Evolutionary conservation across 768 basidiomycete genomes (phyloP).

Genomic region (Lentinula boryana): DNA sequence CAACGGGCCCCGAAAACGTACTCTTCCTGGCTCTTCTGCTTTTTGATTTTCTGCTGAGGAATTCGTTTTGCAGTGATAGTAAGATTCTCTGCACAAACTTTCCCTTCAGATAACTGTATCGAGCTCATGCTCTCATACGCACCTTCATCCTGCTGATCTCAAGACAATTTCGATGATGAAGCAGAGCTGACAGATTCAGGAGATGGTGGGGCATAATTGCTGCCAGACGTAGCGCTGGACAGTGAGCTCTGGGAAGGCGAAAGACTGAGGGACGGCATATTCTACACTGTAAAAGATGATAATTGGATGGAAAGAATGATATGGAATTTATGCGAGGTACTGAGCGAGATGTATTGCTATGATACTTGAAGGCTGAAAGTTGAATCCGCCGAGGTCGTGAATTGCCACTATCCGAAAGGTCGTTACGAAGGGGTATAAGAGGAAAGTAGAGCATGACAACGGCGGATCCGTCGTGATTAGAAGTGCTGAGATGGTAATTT

Average conservation of each 20-base stretch:
- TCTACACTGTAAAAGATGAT: neutral
- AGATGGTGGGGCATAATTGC: conserved; percentile 29
- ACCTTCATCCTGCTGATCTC: conserved; percentile 56
- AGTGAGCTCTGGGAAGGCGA: conserved; percentile 28
- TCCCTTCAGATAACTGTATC: conserved; percentile 5
- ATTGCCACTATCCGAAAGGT: conserved; percentile 33
- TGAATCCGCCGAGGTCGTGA: conserved; percentile 48
- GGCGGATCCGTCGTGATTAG: conserved; percentile 34
- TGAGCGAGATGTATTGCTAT: conserved; percentile 6
- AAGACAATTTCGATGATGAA: conserved; percentile 51
- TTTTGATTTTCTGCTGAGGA: conserved; percentile 39
- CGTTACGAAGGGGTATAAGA: conserved; percentile 35
- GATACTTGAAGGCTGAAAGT: conserved; percentile 14
- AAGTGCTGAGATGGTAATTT: neutral
- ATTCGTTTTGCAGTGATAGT: conserved; percentile 59
- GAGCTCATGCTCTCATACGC: neutral
- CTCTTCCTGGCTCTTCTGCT: conserved; percentile 63
- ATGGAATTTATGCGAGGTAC: conserved; percentile 8
- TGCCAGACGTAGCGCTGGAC: conserved; percentile 25
- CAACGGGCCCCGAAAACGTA: conserved; percentile 25
- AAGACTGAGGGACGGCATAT: conserved; percentile 19
- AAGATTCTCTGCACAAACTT: conserved; percentile 49
- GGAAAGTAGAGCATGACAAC: conserved; percentile 35
- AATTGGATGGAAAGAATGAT: conserved; percentile 16
- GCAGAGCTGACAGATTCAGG: conserved; percentile 31